phyloP scores from a whole-genome alignment of 139 green algal species.

The Chlorella vulgaris region DNA sequence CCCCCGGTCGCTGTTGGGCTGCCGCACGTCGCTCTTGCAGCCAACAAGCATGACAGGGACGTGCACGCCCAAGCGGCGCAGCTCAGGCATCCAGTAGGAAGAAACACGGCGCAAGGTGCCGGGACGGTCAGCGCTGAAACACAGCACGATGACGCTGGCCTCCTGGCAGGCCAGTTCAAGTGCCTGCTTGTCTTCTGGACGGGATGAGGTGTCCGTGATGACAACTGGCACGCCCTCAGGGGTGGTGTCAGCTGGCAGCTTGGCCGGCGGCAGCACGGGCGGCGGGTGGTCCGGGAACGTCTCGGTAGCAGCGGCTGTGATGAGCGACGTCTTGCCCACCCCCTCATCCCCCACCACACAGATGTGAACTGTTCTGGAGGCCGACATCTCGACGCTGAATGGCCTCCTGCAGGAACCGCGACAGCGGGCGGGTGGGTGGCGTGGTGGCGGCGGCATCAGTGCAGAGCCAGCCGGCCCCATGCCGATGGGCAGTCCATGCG shows the following conservation, averaged over 20 bases:
- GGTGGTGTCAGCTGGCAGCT: constrained; percentile 70
- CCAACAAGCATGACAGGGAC: constrained; percentile 75
- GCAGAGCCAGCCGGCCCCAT: no score
- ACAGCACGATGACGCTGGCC: constrained; percentile 81
- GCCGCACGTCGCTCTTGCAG: constrained; percentile 75
- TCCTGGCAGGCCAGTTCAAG: constrained; percentile 59
- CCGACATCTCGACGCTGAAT: background rate
- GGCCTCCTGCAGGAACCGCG: no score
- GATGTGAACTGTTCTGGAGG: constrained; percentile 38
- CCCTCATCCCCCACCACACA: constrained; percentile 71
- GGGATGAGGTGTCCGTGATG: constrained; percentile 80
- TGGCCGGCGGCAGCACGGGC: constrained; percentile 77
- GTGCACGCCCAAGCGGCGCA: constrained; percentile 55
- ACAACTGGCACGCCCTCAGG: constrained; percentile 75
- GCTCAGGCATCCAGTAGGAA: constrained; percentile 74
- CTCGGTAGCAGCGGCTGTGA: constrained; percentile 78
- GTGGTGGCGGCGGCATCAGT: no score
- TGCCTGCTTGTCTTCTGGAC: constrained; percentile 68
- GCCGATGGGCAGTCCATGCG: no score
- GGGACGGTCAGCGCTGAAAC: constrained; percentile 58
- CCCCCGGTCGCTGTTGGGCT: constrained; percentile 48
- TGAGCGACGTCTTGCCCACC: constrained; percentile 87
- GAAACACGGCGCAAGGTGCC: constrained; percentile 64
- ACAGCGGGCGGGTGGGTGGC: no score
- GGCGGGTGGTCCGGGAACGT: constrained; percentile 74